Evolutionary conservation across 2,329 filamentous ascomycete species (phyloP).

Genomic region (Colletotrichum chrysophilum): DNA sequence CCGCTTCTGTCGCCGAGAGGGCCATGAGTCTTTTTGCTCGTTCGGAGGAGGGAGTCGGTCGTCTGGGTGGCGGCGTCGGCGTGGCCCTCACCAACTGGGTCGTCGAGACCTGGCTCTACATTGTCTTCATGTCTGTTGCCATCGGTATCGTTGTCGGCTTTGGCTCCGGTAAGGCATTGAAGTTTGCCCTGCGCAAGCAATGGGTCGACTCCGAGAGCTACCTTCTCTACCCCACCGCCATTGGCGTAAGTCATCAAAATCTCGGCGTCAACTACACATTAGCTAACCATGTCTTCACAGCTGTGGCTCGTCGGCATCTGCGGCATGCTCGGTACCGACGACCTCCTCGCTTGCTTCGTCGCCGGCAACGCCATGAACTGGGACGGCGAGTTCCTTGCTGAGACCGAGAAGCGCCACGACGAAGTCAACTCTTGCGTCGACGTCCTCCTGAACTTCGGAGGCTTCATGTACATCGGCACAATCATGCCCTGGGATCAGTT

Average conservation of each 20-base stretch:
- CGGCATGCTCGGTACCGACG: slow-evolving; percentile 62
- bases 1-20: not conserved
- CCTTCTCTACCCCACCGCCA: slow-evolving; percentile 53
- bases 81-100: slow-evolving; percentile 62
- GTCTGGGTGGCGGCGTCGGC: slow-evolving; percentile 55
- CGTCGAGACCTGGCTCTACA: slow-evolving; percentile 65
- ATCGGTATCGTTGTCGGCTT: slow-evolving; percentile 60
- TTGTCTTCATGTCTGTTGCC: slow-evolving; percentile 56
- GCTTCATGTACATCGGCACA: slow-evolving; percentile 65
- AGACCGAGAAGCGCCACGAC: slow-evolving; percentile 61
- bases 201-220: slow-evolving; percentile 64
- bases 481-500: slow-evolving; percentile 62
- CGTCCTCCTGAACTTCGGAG: slow-evolving; percentile 63
- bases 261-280: not conserved
- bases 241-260: slow-evolving; percentile 40
- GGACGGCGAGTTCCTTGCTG: slow-evolving; percentile 64
- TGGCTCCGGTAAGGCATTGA: slow-evolving; percentile 50
- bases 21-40: slow-evolving; percentile 4
- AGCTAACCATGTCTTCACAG: slow-evolving; percentile 26
- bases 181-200: slow-evolving; percentile 45
- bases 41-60: slow-evolving; percentile 43
- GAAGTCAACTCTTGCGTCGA: slow-evolving; percentile 65
- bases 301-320: slow-evolving; percentile 64
- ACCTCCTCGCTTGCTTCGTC: slow-evolving; percentile 65
- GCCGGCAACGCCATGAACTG: slow-evolving; percentile 66